Base-by-base conservation (phyloP, 2,329 filamentous ascomycete species). In the Chrysosporium keratinophilum region DNA sequence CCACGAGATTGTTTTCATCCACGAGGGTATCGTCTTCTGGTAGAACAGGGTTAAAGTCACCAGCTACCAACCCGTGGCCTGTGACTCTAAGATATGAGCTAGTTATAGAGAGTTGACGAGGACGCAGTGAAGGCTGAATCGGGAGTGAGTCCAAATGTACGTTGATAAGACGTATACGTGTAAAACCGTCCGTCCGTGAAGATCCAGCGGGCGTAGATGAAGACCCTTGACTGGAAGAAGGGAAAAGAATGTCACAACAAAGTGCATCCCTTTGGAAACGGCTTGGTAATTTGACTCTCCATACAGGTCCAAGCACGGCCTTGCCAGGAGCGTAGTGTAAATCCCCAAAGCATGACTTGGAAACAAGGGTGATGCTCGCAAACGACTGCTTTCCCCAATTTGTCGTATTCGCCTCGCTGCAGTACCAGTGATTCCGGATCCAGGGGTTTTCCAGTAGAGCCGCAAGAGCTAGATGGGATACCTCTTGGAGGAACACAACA, bases 41-140 rank as follows among this genome's bases (percentile, higher is more conserved):
- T 2, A 69, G 57, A 2, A 71, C 64, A 1, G 67, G 65, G 50
- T 73, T 72, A 55, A 73, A 73, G 50, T 73, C 69, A 10, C 71
- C 71, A 2, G 70, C 69, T 1, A 72, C 61, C 3, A 73, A 42
- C 0, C 69, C 70, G 20, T 55, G 58, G 0, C 61, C 63, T 2
- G 62, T 54, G 12, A 57, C 57, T 20, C 56, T 59, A 2, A 73
- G 57, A 11, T 67, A 56, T 3, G 52, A 53, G 0, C 64, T 58
- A 1, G 62, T 56, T 12, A 66, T 62, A 0, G 60, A 57, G 1
- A 71, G 39, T 52, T 71, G 69, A 1, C 54, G 51, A 0, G 64
- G 66, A 3, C 70, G 64, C 3, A 50, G 56, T n/a, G 62, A 68
- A 2, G 64, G 64, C 5, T 58, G 39, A 17, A 65, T 55, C 0